phyloP scores from a whole-genome alignment of 2,329 filamentous ascomycete species.

The Phialophora macrospora region DNA sequence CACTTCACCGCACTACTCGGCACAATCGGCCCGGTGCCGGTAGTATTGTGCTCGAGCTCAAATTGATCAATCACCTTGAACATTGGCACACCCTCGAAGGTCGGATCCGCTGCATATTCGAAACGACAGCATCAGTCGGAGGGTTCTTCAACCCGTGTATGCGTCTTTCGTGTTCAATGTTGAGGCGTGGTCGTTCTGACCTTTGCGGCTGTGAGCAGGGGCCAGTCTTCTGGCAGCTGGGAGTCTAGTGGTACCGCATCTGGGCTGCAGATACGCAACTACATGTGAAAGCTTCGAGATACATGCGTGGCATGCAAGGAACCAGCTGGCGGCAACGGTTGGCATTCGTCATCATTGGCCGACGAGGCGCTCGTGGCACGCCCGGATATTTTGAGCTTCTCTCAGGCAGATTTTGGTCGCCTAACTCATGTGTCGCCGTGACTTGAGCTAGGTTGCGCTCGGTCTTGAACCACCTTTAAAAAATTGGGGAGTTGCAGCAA shows the following conservation, averaged over 20 bases:
- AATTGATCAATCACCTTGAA: not conserved
- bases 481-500: not conserved
- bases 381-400: not conserved
- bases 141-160: not conserved
- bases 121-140: not conserved
- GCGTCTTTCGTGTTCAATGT: not conserved
- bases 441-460: not conserved
- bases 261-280: not conserved
- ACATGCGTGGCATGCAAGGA: conserved; percentile 9
- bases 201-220: not conserved
- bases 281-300: not conserved
- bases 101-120: not conserved
- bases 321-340: not conserved
- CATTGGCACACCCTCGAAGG: not conserved
- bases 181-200: not conserved
- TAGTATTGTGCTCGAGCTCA: not conserved
- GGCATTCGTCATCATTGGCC: not conserved
- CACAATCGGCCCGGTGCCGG: not conserved
- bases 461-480: not conserved
- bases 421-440: conserved; percentile 1
- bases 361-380: conserved; percentile 3
- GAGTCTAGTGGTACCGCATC: not conserved
- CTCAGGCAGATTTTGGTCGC: not conserved
- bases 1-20: not conserved
- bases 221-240: not conserved